Base-by-base conservation (phyloP, 305 asterid genomes). In the Solanum hybrid region DNA sequence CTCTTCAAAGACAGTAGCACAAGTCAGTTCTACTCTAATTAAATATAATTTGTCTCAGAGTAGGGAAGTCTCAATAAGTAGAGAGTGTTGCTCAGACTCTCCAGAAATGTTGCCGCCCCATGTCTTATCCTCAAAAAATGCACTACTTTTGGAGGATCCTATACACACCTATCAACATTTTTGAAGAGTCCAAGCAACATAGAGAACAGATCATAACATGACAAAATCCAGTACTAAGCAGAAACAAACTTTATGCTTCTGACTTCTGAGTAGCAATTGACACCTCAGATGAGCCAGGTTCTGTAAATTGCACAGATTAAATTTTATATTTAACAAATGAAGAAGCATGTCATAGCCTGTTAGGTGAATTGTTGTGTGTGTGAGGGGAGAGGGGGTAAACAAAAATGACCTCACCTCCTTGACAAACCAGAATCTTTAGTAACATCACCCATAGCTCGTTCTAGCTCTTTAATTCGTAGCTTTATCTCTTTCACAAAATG, bases 401-500 rank as follows among this genome's bases (percentile, higher is more conserved):
- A 61, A 61, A 61, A 61, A 22, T 42, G 46, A 74, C 3, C 80
- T 33, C 93, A 97, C 99, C 97, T 93, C 94, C 89, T 92, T 26
- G 98, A 91, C 87, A 97, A 51, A 69, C 92, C 94, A 90, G 95
- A 94, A 94, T 96, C 98, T 94, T 93, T 95, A 84, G 91, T 91
- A 91, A 92, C 86, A 24, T 92, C 97, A 81, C 94, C 94, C 78
- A 90, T 74, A 39, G 96, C 95, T 89, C 95, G 93, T 91, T 95
- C 98, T 89, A 95, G 88, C 91, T 96, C 99, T 92, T 94, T 97
- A 36, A 96, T 92, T 91, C 99, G 96, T 75, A 95, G 89, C 93
- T 92, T 96, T 94, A 97, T 93, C 94, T 95, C 99, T 93, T 92
- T 97, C 89, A 94, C 95, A 89, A 95, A 88, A 91, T 95, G 98